These are phyloP conservation scores for Chrysochromulina tobinii DNA, from an alignment of 78 protist species.

Conservation along the genomic window DNA sequence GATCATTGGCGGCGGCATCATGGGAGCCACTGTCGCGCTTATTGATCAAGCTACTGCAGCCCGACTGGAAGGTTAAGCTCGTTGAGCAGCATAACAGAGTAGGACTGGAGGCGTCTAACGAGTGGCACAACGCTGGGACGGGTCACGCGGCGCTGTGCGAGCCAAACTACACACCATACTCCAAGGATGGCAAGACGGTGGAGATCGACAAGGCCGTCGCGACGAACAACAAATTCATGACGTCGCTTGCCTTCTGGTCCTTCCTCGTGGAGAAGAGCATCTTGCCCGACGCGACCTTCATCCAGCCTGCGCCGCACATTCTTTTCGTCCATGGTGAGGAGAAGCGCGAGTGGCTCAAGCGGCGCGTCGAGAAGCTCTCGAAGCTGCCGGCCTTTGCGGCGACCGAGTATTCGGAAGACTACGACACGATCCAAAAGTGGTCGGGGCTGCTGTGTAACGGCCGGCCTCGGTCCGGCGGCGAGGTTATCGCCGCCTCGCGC, in stretches of 20 bases:
- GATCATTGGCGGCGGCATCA: too few relatives aligned
- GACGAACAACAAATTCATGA: not conserved
- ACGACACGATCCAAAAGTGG: too few relatives aligned
- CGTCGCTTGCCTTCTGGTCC: not conserved
- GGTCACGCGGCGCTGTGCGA: conserved; percentile 18
- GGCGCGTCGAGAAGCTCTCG: not conserved
- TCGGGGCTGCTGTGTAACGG: too few relatives aligned
- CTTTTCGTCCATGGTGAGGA: not conserved
- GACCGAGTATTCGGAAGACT: not conserved
- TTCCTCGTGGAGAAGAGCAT: conserved; percentile 17
- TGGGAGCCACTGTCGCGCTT: too few relatives aligned
- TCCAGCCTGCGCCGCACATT: conserved; percentile 6
- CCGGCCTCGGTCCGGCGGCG: too few relatives aligned
- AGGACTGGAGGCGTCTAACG: not conserved
- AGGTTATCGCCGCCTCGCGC: not conserved
- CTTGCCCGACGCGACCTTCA: conserved; percentile 10
- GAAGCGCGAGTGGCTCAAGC: not conserved
- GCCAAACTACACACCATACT: conserved; percentile 5
- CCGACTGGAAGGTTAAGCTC: too few relatives aligned
- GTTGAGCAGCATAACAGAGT: not conserved
- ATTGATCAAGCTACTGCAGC: too few relatives aligned
- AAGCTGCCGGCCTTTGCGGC: not conserved
- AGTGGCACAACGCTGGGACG: conserved; percentile 24
- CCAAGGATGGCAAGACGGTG: not conserved
- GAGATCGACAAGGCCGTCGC: not conserved